Base-by-base conservation (phyloP, 202 grass and related monocot genomes). In the Hordeum pubiflorum region DNA sequence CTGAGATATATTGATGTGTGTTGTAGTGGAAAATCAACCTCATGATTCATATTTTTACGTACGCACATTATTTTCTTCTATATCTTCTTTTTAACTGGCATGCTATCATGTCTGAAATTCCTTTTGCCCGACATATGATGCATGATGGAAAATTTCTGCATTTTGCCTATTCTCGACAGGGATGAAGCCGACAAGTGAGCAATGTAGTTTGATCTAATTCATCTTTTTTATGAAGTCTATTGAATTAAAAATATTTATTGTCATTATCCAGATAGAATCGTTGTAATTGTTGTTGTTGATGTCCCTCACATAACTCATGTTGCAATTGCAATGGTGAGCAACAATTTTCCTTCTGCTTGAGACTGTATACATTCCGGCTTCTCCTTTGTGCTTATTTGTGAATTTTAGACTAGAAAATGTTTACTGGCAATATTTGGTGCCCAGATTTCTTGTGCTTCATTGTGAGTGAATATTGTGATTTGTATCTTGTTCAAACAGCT, bases 291-390 rank as follows among this genome's bases (percentile, higher is more conserved):
- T 60, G 95, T 94, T 77, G 38, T 98, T 69, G 95, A 98, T 84
- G 92, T 98, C 69, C 88, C 93, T 86, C 90, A 93, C 82, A 92
- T 98, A 72, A 92, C 92, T 26, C 95, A 94, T 93, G 88, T 90
- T 75, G 86, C n/a, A n/a, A n/a, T n/a, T n/a, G n/a, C n/a, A n/a
- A n/a, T n/a, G n/a, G n/a, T n/a, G n/a, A n/a, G n/a, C n/a, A n/a
- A n/a, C n/a, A n/a, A n/a, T n/a, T n/a, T n/a, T n/a, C n/a, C n/a
- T n/a, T n/a, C n/a, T n/a, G n/a, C n/a, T n/a, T n/a, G n/a, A n/a
- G n/a, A n/a, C n/a, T n/a, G n/a, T n/a, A n/a, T 26, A 26, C 24
- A 26, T 26, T 26, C 0, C 24, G 24, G 24, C 24, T 26, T 26
- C 24, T 26, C 24, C 24, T 26, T 26, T 26, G 1, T 26, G 24